Base-by-base conservation (phyloP, 2,329 filamentous ascomycete genomes). In the Alternaria rosae region DNA sequence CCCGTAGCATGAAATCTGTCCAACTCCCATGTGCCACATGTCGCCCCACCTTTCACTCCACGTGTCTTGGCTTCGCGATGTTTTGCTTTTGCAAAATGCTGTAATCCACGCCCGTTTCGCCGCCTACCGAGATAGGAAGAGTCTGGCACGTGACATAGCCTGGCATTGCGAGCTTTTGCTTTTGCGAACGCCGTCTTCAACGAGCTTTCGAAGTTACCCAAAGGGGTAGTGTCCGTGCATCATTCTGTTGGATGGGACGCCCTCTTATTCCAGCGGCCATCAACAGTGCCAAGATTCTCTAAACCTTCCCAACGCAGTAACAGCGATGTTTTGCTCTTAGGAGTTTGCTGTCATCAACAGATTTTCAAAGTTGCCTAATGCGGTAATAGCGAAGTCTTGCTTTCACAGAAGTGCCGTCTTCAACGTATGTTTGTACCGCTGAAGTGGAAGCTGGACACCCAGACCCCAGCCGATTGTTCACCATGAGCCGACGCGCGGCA, bases 41-140 rank as follows among this genome's bases (percentile, higher is more conserved):
- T n/a, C 17, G 20, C 8, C 47, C 15, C 15, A 35, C 47, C 17
- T 51, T 23, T 12, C 20, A 13, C 4, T 6, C 30, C 6, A 15
- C 13, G n/a, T 5, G 35, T 32, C 28, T 38, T 25, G 47, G 47
- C 28, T 38, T 51, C 30, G 47, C 47, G 20, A 25, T 35, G 8
- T 35, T 51, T 51, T 38, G 28, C 30, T 51, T 51, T 51, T 51
- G 30, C 47, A 4, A n/a, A 51, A 51, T 35, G 28, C 47, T 6
- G n/a, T 15, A 35, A 51, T 51, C 28, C 10, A 51, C 47, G 20
- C 4, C 20, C 3, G 4, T n/a, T 30, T 23, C 28, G n/a, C 28
- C 5, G 12, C 47, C 30, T 51, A 35, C 47, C 30, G 1, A 6
- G n/a, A 12, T 2, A 6, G 30, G 47, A 13, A 8, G 3, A 13